A percentile compares a stretch with the other conserved stretches of the same genome.
Conservation (phyloP, 495 filamentous ascomycete genomes). For the Penicillium waksmanii region DNA sequence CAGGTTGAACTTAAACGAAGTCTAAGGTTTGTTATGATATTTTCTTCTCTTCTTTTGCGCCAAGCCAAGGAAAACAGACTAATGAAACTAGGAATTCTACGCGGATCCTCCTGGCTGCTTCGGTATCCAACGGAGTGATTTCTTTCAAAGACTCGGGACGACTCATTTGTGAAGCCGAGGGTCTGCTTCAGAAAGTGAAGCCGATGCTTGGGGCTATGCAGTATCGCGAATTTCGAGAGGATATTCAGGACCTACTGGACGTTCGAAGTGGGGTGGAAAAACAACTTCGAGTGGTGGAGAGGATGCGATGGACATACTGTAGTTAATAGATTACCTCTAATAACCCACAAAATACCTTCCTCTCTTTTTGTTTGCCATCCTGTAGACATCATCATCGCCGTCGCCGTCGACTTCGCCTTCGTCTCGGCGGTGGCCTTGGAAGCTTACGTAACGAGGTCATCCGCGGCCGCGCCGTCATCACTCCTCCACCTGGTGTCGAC, state of each 20-base stretch:
- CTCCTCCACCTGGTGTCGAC: conserved; percentile 32
- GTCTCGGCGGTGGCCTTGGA: neutral
- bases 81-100: conserved; percentile 66
- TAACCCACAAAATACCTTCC: neutral
- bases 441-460: conserved; percentile 28
- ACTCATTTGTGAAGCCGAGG: conserved; percentile 84
- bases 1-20: conserved; percentile 70
- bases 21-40: conserved; percentile 57
- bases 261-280: conserved; percentile 69
- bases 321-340: conserved; percentile 56
- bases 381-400: neutral
- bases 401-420: too few relatives aligned
- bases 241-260: conserved; percentile 80
- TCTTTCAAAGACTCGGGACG: conserved; percentile 90
- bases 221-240: conserved; percentile 80
- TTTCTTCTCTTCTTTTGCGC: neutral
- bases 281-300: conserved; percentile 75
- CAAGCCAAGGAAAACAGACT: neutral
- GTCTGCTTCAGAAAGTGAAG: conserved; percentile 68
- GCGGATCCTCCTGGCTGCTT: conserved; percentile 70
- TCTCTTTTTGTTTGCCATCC: neutral
- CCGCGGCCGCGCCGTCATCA: conserved; percentile 26
- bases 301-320: conserved; percentile 87
- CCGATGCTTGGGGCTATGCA: conserved; percentile 68
- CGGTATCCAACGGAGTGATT: conserved; percentile 65